Evolutionary conservation across 2,329 filamentous ascomycete genomes (phyloP).

Genomic region (Neospermospora avenae): DNA sequence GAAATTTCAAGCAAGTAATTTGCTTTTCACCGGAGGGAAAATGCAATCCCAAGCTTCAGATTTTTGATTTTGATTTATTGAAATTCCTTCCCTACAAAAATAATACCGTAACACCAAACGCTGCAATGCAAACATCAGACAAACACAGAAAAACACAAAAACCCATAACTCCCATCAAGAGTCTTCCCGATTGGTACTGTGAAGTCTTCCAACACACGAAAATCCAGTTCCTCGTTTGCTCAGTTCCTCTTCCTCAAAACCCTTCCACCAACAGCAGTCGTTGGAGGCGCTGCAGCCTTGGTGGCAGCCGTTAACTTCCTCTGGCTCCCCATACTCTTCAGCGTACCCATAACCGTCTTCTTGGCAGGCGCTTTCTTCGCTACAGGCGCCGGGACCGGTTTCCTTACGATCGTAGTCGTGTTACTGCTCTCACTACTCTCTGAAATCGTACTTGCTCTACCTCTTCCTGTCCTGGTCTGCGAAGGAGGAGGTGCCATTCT

Average conservation of each 20-base stretch:
- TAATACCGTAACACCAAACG: conserved; percentile 6
- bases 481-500: conserved; percentile 36
- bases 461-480: conserved; percentile 45
- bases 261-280: conserved; percentile 24
- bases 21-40: too few species aligned
- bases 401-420: conserved; percentile 63
- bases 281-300: conserved; percentile 23
- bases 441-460: conserved; percentile 57
- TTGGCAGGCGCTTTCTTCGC: conserved; percentile 41
- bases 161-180: background rate
- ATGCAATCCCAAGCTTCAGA: too few species aligned
- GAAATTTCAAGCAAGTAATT: too few species aligned
- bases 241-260: conserved; percentile 35
- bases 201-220: too few species aligned
- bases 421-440: conserved; percentile 60
- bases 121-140: conserved; percentile 10
- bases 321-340: conserved; percentile 51
- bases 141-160: background rate
- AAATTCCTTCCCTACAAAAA: background rate
- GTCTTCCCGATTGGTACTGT: too few species aligned
- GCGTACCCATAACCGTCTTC: conserved; percentile 52
- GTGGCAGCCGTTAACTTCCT: conserved; percentile 48
- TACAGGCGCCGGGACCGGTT: conserved; percentile 40
- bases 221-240: too few species aligned
- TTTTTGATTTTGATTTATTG: background rate